A percentile compares a stretch with the other conserved stretches of the same genome.
These are phyloP conservation scores for Aspergillus coremiiformis DNA, from an alignment of 495 filamentous ascomycete species.

Conservation along the genomic window DNA sequence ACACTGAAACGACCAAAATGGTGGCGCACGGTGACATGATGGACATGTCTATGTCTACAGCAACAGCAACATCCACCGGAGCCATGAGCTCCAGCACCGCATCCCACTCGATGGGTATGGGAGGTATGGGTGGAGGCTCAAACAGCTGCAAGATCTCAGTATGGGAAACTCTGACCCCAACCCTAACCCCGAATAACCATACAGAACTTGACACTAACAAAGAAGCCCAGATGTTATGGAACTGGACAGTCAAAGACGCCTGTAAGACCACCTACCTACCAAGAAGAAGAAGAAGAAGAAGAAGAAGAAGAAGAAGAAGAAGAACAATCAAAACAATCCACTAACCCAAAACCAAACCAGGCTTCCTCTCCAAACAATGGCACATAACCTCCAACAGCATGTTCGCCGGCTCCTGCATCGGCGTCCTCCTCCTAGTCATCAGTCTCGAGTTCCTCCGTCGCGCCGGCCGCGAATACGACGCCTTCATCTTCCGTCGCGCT, in stretches of 20 bases:
- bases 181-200: neutral
- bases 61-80: neutral
- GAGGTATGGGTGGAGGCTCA: conserved; percentile 10
- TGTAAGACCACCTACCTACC: conserved; percentile 32
- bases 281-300: neutral
- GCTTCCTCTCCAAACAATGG: conserved; percentile 60
- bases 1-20: neutral
- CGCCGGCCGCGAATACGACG: conserved; percentile 52
- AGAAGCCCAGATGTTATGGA: conserved; percentile 60
- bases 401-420: conserved; percentile 67
- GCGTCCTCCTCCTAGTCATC: conserved; percentile 56
- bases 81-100: neutral
- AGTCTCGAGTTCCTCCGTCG: conserved; percentile 58
- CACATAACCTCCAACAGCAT: conserved; percentile 52
- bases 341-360: conserved; percentile 17
- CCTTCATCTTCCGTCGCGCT: conserved; percentile 43
- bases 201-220: neutral
- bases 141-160: conserved; percentile 40
- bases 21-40: neutral
- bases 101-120: conserved; percentile 3
- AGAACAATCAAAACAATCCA: neutral
- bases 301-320: neutral
- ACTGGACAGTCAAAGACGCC: conserved; percentile 63
- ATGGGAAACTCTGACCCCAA: neutral
- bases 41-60: conserved; percentile 4